Evolutionary conservation across 2,329 filamentous ascomycete species (phyloP), one percentile per base, ranked within the genome.

Genomic region (Colletotrichum trifolii): DNA sequence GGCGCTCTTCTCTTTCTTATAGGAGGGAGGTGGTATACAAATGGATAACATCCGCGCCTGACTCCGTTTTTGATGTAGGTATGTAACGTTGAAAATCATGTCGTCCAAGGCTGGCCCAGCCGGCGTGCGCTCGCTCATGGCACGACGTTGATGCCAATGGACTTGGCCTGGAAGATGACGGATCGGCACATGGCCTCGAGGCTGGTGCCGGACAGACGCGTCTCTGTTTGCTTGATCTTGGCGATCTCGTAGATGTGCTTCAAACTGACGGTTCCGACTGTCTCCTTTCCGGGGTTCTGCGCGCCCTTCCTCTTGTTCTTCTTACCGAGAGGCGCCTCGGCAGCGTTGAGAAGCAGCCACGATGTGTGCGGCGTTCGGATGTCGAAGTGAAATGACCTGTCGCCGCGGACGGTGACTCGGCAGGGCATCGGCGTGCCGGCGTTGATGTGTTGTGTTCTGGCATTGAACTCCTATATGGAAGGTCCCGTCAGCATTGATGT

Each of bases 161-260:
- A 91, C 80, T 89, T 92, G 63, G 90, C 89, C 78, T 92, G 90
- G 70, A 83, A 89, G 70, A 95, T 92, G 66, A 95, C 83, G 59
- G 89, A 87, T 78, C 86, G 89, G 80, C 91, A 93, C 35, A 95
- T 74, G 1, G 90, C 89, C 75, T 93, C 84, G 57, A 94, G 78
- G 52, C 87, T 85, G 71, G 93, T 75, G 2, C 91, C 92, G 2
- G 91, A 93, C 67, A 95, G 78, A 64, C 92, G 85, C 67, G 89
- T 81, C 79, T 96, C 92, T 57, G 85, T 82, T 70, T 93, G 91
- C 86, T 99, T 99, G 74, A 99, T 96, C 84, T 93, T 94, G 69
- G 96, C 96, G 78, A 99, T 98, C 82, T 98, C 95, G 80, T 94
- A 98, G 25, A 99, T 83, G 80, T 99, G 96, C 84, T 99, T 99